Percentiles rank a stretch among this genome's conserved stretches.
Conservation (phyloP, 805 yeast genomes). For the Cyberlindnera saturnus region DNA sequence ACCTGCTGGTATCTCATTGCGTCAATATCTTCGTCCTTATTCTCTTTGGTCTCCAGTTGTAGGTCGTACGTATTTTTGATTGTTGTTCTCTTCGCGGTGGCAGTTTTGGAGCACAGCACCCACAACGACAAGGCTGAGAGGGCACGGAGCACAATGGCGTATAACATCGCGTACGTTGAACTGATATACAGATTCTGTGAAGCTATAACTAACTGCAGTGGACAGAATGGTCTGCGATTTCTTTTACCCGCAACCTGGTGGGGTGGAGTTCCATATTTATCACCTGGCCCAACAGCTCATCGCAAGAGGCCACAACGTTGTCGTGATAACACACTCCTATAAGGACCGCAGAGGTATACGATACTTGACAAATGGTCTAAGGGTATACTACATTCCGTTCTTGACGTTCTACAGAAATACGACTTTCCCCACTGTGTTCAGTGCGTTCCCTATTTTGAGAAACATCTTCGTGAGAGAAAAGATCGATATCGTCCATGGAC, state of each 20-base stretch:
- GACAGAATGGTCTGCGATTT: slow-evolving; percentile 85
- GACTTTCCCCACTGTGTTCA: slow-evolving; percentile 84
- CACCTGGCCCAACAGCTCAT: slow-evolving; percentile 83
- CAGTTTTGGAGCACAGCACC: background rate
- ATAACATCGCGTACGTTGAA: slow-evolving; percentile 24
- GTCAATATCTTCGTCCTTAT: background rate
- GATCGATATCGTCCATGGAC: slow-evolving; percentile 91
- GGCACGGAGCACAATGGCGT: slow-evolving; percentile 17
- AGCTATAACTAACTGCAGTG: background rate
- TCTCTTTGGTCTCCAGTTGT: too few species aligned
- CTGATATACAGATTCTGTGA: background rate
- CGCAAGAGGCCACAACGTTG: slow-evolving; percentile 75
- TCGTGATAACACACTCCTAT: slow-evolving; percentile 85
- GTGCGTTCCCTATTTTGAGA: slow-evolving; percentile 78
- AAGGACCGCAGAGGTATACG: slow-evolving; percentile 79
- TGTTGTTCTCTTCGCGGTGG: background rate
- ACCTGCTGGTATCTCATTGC: slow-evolving; percentile 12
- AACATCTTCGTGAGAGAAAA: slow-evolving; percentile 80
- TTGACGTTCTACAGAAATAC: slow-evolving; percentile 76
- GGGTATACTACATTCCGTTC: slow-evolving; percentile 87
- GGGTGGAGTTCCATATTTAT: slow-evolving; percentile 92
- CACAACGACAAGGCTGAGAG: background rate
- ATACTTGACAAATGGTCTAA: slow-evolving; percentile 80
- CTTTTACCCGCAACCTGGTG: slow-evolving; percentile 98
- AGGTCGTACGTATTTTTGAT: background rate